Base-by-base conservation (phyloP, 2,329 filamentous ascomycete species). In the Penicillium sumatraense region DNA sequence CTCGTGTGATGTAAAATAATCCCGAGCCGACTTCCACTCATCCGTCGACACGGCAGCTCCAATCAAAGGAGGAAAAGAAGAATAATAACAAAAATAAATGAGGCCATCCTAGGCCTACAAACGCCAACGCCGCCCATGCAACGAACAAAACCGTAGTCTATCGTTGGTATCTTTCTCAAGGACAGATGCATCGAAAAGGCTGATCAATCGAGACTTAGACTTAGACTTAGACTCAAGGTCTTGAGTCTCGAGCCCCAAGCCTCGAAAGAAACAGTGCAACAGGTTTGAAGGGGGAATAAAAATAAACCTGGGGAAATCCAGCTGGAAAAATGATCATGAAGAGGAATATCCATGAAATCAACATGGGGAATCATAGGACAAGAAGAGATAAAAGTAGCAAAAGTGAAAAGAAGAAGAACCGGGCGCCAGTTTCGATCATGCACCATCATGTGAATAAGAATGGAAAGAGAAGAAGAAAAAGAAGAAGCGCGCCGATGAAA, bases 91-190 rank as follows among this genome's bases (percentile, higher is more conserved):
- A 54, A 52, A 56, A 57, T 48, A 20, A 54, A 53, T 51, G 49
- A 61, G 51, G 41, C 36, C 54, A 53, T 49, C 47, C 44, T 50
- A 29, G 23, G 47, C 48, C 38, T 18, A 33, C 41, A 59, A 65
- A 65, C 63, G 58, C 62, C 62, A 55, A 58, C 60, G 52, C 62
- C 61, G 54, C 26, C 46, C 54, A 67, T 67, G 64, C 61, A 64
- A 59, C 20, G 24, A 53, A 59, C 20, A 21, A 53, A 57, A 59
- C 58, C 58, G 57, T 64, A 56, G 57, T 73, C 69, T 73, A 73
- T 71, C 68, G 57, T 58, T 72, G 70, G 69, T 72, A 73, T 73
- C 70, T 69, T 60, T 59, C 57, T 57, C 53, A 57, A 59, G 49
- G 49, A 61, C 49, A 40, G 42, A 57, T 55, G 36, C 54, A 54